Conservation (phyloP, 164 flowering plant genomes). For the Nymphaea thermarum region DNA sequence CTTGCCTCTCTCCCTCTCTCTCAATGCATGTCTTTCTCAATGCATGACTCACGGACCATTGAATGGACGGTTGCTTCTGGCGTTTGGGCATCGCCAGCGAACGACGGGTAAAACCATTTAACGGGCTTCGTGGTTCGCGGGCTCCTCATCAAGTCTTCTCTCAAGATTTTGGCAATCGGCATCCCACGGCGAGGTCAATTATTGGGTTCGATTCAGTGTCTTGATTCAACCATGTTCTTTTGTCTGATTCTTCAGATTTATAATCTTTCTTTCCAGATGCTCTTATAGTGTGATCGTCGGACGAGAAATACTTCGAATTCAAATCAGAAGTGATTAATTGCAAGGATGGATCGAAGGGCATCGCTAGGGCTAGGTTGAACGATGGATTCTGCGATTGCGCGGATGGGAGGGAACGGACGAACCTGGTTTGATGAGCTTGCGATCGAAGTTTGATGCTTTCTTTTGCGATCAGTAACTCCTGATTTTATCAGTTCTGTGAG, state of each 20-base stretch:
- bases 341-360: slow-evolving; percentile 61
- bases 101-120: too few species aligned
- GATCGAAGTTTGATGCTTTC: not conserved
- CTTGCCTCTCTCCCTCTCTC: too few species aligned
- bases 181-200: too few species aligned
- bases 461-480: not conserved
- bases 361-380: slow-evolving; percentile 48
- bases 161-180: too few species aligned
- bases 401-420: slow-evolving; percentile 92
- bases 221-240: not conserved
- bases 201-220: too few species aligned
- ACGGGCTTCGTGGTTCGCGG: too few species aligned
- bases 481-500: not conserved
- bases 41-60: too few species aligned
- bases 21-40: too few species aligned
- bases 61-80: too few species aligned
- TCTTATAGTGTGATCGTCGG: slow-evolving; percentile 18
- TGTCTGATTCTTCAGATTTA: not conserved
- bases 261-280: not conserved
- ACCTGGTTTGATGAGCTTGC: slow-evolving; percentile 35
- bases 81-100: too few species aligned
- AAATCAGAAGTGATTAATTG: slow-evolving; percentile 42
- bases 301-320: slow-evolving; percentile 56
- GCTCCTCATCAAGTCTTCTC: too few species aligned
- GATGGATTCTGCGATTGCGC: slow-evolving; percentile 76